phyloP scores from a whole-genome alignment of 1,284 basidiomycete genomes.

The Sanghuangporus sanghuang region DNA sequence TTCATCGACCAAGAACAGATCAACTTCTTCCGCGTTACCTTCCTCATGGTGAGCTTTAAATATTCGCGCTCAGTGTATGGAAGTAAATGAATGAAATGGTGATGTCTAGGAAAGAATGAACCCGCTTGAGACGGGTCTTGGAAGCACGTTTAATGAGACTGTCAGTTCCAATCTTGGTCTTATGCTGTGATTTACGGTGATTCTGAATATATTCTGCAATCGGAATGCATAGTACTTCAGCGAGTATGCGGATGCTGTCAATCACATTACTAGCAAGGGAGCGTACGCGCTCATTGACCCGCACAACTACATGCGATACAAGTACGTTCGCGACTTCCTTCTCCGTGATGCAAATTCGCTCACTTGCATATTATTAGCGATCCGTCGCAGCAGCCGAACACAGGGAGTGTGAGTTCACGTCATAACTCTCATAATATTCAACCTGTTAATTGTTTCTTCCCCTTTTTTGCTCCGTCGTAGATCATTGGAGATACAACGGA shows the following conservation, averaged over 20 bases:
- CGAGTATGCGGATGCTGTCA: conserved; percentile 38
- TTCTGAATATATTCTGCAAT: not conserved
- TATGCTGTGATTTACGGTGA: not conserved
- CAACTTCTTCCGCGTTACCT: conserved; percentile 44
- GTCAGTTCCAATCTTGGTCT: conserved; percentile 23
- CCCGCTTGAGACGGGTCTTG: conserved; percentile 37
- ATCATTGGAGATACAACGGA: conserved; percentile 41
- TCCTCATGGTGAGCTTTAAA: conserved; percentile 31
- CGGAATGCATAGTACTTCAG: conserved; percentile 32
- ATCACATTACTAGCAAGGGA: conserved; percentile 39
- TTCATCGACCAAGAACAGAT: conserved; percentile 43
- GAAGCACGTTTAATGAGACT: conserved; percentile 40
- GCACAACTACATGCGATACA: conserved; percentile 46
- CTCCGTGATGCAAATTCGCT: not conserved
- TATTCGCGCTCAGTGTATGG: not conserved
- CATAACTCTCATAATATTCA: not conserved
- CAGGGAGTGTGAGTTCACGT: conserved; percentile 34
- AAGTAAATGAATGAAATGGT: not conserved
- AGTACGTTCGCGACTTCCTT: conserved; percentile 27
- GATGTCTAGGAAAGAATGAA: conserved; percentile 34
- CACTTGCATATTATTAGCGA: conserved; percentile 27
- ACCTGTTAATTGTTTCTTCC: not conserved
- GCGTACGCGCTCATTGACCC: conserved; percentile 41
- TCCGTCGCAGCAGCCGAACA: conserved; percentile 38
- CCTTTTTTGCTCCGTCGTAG: conserved; percentile 23